A percentile compares a stretch with the other conserved stretches of the same genome.
Conservation (phyloP, 805 yeast species). For the Isabelozyma pseudorhagii region DNA sequence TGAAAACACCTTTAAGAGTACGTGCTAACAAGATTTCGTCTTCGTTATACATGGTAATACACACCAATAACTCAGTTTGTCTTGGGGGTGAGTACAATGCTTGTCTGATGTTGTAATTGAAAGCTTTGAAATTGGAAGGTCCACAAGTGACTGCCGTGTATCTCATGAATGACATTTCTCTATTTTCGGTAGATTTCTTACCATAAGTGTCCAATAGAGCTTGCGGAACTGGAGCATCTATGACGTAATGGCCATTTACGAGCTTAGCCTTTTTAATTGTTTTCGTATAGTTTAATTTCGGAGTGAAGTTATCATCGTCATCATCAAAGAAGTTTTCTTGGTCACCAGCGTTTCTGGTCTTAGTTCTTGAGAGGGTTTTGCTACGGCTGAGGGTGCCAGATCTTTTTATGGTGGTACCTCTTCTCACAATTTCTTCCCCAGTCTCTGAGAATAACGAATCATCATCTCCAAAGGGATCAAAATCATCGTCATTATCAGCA, state of each 20-base stretch:
- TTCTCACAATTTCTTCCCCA: slow-evolving; percentile 33
- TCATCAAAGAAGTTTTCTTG: slow-evolving; percentile 8
- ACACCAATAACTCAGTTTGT: slow-evolving; percentile 80
- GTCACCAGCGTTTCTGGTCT: not conserved
- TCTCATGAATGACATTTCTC: slow-evolving; percentile 82
- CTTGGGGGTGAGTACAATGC: slow-evolving; percentile 74
- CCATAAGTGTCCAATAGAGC: slow-evolving; percentile 35
- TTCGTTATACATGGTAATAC: slow-evolving; percentile 88
- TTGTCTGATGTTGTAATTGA: slow-evolving; percentile 80
- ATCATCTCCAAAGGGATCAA: slow-evolving; percentile 44
- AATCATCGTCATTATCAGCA: slow-evolving; percentile 29
- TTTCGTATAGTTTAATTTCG: slow-evolving; percentile 39
- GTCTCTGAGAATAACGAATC: slow-evolving; percentile 41
- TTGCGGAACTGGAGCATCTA: slow-evolving; percentile 42
- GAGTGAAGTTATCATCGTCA: slow-evolving; percentile 38
- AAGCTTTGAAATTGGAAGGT: slow-evolving; percentile 62
- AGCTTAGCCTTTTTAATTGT: slow-evolving; percentile 41
- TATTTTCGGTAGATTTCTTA: slow-evolving; percentile 30
- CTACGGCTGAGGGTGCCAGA: slow-evolving; percentile 12
- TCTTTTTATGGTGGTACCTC: slow-evolving; percentile 29
- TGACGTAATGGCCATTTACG: slow-evolving; percentile 42
- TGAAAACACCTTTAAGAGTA: slow-evolving; percentile 87
- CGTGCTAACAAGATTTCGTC: slow-evolving; percentile 77
- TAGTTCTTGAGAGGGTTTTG: slow-evolving; percentile 5
- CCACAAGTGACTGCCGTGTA: slow-evolving; percentile 94